Base-by-base conservation (phyloP, 768 basidiomycete genomes). In the Hypholoma fasciculare region DNA sequence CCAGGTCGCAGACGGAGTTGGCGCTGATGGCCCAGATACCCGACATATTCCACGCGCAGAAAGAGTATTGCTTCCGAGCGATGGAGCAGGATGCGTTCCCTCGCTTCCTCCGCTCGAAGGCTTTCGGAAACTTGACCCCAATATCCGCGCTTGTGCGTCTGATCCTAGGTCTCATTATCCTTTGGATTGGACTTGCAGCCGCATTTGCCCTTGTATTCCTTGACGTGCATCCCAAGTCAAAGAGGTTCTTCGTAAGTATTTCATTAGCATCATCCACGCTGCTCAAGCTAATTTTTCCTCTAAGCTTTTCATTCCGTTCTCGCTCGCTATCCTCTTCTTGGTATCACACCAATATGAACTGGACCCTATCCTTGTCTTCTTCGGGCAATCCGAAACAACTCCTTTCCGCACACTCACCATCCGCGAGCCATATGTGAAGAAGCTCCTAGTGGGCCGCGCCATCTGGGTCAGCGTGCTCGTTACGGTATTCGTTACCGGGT, bases 331-430 rank as follows among this genome's bases (percentile, higher is more conserved):
- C 67, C 88, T 97, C 63, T 92, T 91, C 79, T 87, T 99, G 62
- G 81, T 98, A 57, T 94, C 96, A 14, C 93, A 97, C 69, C 94
- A 96, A 72, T 98, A 98, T 74, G 95, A 97, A 72, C 88, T 98
- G 52, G 96, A 98, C 70, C 97, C 97, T 11, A 79, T 98, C 67
- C 88, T 98, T 63, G 91, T 98, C 62, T 92, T 98, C 76, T 75
- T 98, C 67, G 88, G 88, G 59, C 92, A 92, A 71, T 96, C 94
- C 44, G 97, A 98, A 72, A 97, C 96, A 40, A 97, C 95, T 11
- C 96, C 96, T 2, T 98, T 98, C 86, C 88, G 92, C 56, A 94
- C 93, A 5, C 88, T 98, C 53, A 83, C 81, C 43, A 94, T 99
- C 56, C 87, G 89, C 53, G 96, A 99, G 72, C 90, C 91, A 26